Percentiles rank a stretch among this genome's conserved stretches.
Conservation (phyloP, 768 basidiomycete species). For the Solioccasus polychromus region DNA sequence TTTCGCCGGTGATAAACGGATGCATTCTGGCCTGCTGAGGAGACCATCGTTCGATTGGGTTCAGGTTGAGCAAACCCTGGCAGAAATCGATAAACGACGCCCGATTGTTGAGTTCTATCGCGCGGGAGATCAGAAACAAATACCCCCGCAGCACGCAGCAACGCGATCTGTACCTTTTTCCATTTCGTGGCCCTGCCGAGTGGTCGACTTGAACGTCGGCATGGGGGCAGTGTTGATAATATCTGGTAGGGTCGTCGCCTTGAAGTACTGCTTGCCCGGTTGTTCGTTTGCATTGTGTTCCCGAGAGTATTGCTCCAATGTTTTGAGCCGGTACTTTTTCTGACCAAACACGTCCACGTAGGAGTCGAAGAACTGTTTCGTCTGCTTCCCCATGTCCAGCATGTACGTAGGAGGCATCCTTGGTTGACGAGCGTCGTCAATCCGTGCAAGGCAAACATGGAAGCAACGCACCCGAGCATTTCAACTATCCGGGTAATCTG, state of each 20-base stretch:
- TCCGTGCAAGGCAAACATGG: no score
- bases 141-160: not conserved
- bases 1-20: slow-evolving; percentile 98
- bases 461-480: slow-evolving; percentile 84
- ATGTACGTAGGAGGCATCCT: slow-evolving; percentile 90
- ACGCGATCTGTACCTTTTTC: slow-evolving; percentile 72
- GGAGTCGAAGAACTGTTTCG: slow-evolving; percentile 87
- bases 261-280: slow-evolving; percentile 98
- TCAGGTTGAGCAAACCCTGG: slow-evolving; percentile 88
- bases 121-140: not conserved
- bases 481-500: slow-evolving; percentile 96
- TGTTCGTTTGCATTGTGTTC: slow-evolving; percentile 97
- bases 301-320: slow-evolving; percentile 90
- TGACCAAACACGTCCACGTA: slow-evolving; percentile 71
- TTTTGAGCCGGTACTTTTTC: slow-evolving; percentile 86
- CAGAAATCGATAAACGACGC: slow-evolving; percentile 98
- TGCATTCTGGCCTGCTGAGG: slow-evolving; percentile 95
- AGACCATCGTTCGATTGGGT: slow-evolving; percentile 94
- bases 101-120: slow-evolving; percentile 85
- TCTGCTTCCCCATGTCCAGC: slow-evolving; percentile 96
- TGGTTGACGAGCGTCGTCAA: slow-evolving; percentile 1
- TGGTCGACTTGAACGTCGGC: slow-evolving; percentile 74
- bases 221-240: slow-evolving; percentile 97
- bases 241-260: slow-evolving; percentile 88
- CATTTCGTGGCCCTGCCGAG: slow-evolving; percentile 72